phyloP scores from a whole-genome alignment of 1,284 basidiomycete species.

The Fomitopsis pinicola region DNA sequence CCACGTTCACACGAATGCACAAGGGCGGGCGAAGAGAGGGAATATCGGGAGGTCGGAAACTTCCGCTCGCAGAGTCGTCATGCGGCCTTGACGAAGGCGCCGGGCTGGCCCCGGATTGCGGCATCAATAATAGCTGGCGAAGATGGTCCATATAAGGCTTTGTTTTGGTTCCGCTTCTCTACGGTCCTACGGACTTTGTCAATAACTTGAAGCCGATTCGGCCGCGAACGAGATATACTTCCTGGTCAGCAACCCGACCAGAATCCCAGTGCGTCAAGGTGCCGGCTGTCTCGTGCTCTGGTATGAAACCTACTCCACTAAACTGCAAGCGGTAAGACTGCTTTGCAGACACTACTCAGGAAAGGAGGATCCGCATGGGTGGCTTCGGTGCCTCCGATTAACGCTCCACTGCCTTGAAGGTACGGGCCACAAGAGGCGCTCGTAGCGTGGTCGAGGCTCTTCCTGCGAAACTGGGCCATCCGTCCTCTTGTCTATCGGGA shows the following conservation, averaged over 20 bases:
- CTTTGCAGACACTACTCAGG: not conserved
- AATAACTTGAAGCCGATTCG: not conserved
- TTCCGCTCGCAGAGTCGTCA: conserved; percentile 16
- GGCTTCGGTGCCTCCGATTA: not conserved
- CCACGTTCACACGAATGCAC: not conserved
- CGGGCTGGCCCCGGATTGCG: conserved; percentile 15
- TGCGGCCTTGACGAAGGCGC: conserved; percentile 14
- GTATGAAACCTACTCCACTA: not conserved
- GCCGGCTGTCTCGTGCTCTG: not conserved
- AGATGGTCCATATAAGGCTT: not conserved
- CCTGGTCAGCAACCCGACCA: not conserved
- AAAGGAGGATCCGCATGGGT: not conserved
- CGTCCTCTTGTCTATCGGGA: not conserved
- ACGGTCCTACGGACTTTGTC: not conserved
- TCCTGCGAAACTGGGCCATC: not conserved
- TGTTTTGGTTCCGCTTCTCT: not conserved
- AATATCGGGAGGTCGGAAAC: conserved; percentile 16
- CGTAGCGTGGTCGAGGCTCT: not conserved
- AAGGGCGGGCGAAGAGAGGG: not conserved
- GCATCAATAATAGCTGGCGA: not conserved
- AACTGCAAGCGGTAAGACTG: not conserved
- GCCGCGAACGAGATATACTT: not conserved
- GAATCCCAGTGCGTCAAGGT: not conserved
- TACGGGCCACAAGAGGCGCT: not conserved
- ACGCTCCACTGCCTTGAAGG: not conserved